Base-by-base conservation (phyloP, 2,329 filamentous ascomycete genomes). In the Paraconiothyrium brasiliense region DNA sequence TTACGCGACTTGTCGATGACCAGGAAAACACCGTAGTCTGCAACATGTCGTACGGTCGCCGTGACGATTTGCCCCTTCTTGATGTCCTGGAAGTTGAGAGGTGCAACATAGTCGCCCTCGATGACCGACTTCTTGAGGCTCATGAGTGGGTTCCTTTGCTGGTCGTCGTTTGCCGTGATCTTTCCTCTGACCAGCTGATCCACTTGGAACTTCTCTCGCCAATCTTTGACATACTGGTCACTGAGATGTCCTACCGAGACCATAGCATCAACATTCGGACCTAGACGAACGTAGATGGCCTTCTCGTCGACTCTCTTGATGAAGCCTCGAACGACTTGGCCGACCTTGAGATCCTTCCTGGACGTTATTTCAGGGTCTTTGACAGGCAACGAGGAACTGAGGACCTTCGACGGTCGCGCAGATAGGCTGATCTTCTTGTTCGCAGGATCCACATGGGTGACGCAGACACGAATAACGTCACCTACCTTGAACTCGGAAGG, bases 11-110 rank as follows among this genome's bases (percentile, higher is more conserved):
- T 89, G 77, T 97, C 93, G 22, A 99, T 84, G 47, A 96, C 87
- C 69, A 99, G 91, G 77, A 99, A 99, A 5, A 94, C 94, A 67
- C 95, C 95, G 76, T 94, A 99, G 35, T 97, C 92, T 73, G 97
- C 92, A 2, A 98, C 93, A 79, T 96, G 97, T 71, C 94, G 90
- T 59, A 99, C 88, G 75, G 92, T 97, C 52, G 94, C 95, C 13
- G 92, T 97, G 37, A 99, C 86, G 35, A 93, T 82, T 78, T 97
- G 92, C 7, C 93, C 94, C 64, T 86, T 82, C 73, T 90, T 88
- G 59, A 98, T 83, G 68, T 97, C 92, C n/a, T 85, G 84, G 64
- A 94, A 90, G 0, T 86, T 89, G n/a, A 90, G 77, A 1, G 88
- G 89, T 24, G 91, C 87, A 48, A 88, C 87, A 78, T 92, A 97